phyloP scores from a whole-genome alignment of 2,329 filamentous ascomycete genomes.

The Aspergillus sp. region DNA sequence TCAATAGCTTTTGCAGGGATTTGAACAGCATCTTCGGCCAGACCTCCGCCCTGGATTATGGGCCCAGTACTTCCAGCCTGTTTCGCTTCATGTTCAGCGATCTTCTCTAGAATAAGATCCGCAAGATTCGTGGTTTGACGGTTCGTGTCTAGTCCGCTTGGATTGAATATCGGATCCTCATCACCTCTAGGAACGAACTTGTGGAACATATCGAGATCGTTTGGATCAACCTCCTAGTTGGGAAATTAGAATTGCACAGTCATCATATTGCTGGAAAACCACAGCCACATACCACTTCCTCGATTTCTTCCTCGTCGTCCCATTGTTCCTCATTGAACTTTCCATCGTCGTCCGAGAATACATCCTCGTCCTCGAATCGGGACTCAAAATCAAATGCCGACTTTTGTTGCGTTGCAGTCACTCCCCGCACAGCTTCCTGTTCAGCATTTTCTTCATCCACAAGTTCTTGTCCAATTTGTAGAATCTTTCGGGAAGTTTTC shows the following conservation, averaged over 20 bases:
- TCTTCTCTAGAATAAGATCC: slow-evolving; percentile 90
- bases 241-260: slow-evolving; percentile 3
- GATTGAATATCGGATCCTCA: slow-evolving; percentile 69
- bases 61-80: slow-evolving; percentile 47
- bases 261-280: not conserved
- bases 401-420: slow-evolving; percentile 51
- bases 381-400: slow-evolving; percentile 77
- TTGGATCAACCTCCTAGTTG: slow-evolving; percentile 74
- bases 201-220: slow-evolving; percentile 86
- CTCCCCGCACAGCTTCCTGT: slow-evolving; percentile 32
- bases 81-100: slow-evolving; percentile 81
- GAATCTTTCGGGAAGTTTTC: slow-evolving; percentile 82
- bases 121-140: slow-evolving; percentile 75
- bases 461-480: slow-evolving; percentile 85
- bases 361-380: slow-evolving; percentile 61
- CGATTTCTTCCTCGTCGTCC: slow-evolving; percentile 73
- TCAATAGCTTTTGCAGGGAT: slow-evolving; percentile 89
- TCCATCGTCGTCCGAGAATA: slow-evolving; percentile 50
- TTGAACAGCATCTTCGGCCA: slow-evolving; percentile 77
- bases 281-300: slow-evolving; percentile 38
- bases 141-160: slow-evolving; percentile 47
- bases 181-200: slow-evolving; percentile 79
- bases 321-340: slow-evolving; percentile 64
- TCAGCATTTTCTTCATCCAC: slow-evolving; percentile 74
- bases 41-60: slow-evolving; percentile 53